Percentiles rank a stretch among this genome's conserved stretches.
These are phyloP conservation scores for Cupressus sempervirens DNA, from an alignment of 75 land plant species.

Conservation along the genomic window DNA sequence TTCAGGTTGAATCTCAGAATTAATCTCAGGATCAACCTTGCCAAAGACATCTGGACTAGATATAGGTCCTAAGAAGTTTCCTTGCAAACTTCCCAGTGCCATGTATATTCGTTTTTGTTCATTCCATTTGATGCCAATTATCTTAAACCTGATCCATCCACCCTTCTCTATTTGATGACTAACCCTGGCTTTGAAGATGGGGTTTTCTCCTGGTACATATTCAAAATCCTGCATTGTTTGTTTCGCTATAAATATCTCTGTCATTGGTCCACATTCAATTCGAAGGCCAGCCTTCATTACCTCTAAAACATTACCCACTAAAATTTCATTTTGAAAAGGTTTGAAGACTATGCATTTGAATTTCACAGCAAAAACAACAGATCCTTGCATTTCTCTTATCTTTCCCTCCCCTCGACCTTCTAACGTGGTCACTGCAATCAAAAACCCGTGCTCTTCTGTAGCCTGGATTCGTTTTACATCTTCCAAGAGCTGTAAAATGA, in stretches of 20 bases:
- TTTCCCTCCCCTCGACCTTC: conserved; percentile 56
- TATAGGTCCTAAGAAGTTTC: conserved; percentile 57
- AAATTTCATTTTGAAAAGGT: conserved; percentile 49
- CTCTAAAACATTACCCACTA: conserved; percentile 49
- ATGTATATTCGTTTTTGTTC: conserved; percentile 23
- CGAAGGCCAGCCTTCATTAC: conserved; percentile 54
- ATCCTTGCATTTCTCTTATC: conserved; percentile 50
- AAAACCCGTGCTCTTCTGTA: conserved; percentile 68
- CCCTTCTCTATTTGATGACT: conserved; percentile 34
- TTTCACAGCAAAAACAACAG: conserved; percentile 54
- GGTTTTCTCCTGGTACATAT: conserved; percentile 36
- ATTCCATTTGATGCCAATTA: conserved; percentile 53
- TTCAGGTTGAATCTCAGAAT: not conserved
- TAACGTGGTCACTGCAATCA: conserved; percentile 53
- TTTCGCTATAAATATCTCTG: conserved; percentile 36
- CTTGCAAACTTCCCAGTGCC: conserved; percentile 53
- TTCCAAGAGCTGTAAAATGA: conserved; percentile 47
- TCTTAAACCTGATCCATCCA: conserved; percentile 40
- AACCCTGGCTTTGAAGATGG: conserved; percentile 36
- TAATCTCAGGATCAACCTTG: not conserved
- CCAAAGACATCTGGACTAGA: not conserved
- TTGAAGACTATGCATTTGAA: conserved; percentile 66
- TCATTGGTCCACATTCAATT: conserved; percentile 56
- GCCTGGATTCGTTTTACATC: conserved; percentile 50
- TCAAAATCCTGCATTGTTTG: conserved; percentile 52